Base-by-base conservation (phyloP, 176 grass and related monocot species). In the Metroxylon sagu region DNA sequence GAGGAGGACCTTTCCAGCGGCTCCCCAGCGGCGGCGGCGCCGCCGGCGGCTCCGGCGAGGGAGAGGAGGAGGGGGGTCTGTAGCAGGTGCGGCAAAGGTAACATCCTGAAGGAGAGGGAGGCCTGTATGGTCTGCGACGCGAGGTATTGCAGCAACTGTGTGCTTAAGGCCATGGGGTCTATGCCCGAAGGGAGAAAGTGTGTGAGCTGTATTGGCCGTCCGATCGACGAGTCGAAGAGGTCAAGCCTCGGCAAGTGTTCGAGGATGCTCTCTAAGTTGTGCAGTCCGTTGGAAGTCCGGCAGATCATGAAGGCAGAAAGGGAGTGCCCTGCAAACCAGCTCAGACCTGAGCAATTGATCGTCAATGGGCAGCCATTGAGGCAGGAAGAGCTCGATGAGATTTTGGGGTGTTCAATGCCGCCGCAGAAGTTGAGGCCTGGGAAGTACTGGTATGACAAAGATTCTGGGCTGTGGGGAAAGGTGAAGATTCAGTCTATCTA, bases 391-490 rank as follows among this genome's bases (percentile, higher is more conserved):
- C 70, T 73, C 18, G 70, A 73, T 54, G 70, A 73, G 28, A 4
- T 73, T 5, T 39, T 73, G 27, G 59, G 70, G 15, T 73, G 70
- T 49, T 48, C 70, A 50, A 56, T 26, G 27, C 70, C 70, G 8
- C 70, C 70, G 0, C 70, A 73, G 70, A 73, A 73, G 50, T 51
- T 73, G 29, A 73, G 18, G 51, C 70, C 70, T 3, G 70, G 70
- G 59, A 55, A 59, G 29, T 73, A 54, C 60, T 73, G 70, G 70
- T 73, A 73, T 18, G 70, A 73, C 59, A 73, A 73, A 21, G 70
- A 73, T 73, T 73, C 70, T 25, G 70, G 70, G 18, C 51, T 73
- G 14, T 73, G 70, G 70, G 70, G 70, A 18, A 73, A 73, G 70
- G 70, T 73, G 28, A 54, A n/a, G 2, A 35, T 21, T 50, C 7